These are phyloP conservation scores for Backusella tarrabulga DNA, from an alignment of 192 early-diverging fungal species.

Conservation along the genomic window DNA sequence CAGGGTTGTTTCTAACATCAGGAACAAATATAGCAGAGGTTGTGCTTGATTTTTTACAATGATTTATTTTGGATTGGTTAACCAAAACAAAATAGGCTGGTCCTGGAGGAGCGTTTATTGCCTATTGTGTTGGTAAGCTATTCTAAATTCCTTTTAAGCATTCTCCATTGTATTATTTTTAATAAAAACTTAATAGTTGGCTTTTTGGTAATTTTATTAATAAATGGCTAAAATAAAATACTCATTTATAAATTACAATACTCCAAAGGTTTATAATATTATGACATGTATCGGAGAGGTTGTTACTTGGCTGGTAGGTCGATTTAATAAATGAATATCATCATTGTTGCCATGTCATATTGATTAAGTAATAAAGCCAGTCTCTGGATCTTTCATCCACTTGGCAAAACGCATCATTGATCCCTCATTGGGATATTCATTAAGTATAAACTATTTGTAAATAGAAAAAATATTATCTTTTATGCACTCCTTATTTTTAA, in stretches of 20 bases:
- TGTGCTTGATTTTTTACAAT: not conserved
- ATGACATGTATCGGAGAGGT: not conserved
- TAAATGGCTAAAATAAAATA: no score
- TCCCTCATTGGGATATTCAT: slow-evolving; percentile 68
- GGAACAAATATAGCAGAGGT: slow-evolving; percentile 57
- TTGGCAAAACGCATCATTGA: slow-evolving; percentile 75
- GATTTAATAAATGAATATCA: not conserved
- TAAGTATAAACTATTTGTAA: slow-evolving; percentile 70
- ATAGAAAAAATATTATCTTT: not conserved
- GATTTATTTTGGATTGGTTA: not conserved
- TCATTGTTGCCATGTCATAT: not conserved
- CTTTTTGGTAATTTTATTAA: not conserved
- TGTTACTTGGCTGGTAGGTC: not conserved
- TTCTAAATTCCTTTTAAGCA: not conserved
- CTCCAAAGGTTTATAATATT: not conserved
- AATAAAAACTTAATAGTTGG: not conserved
- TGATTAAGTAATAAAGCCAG: slow-evolving; percentile 19
- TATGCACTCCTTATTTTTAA: not conserved
- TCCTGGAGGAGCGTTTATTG: slow-evolving; percentile 68
- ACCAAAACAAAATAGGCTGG: slow-evolving; percentile 47
- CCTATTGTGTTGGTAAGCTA: slow-evolving; percentile 47
- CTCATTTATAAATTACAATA: no score
- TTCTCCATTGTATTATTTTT: not conserved
- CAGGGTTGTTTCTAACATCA: slow-evolving; percentile 72
- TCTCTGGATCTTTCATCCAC: slow-evolving; percentile 77